Evolutionary conservation across 2,329 filamentous ascomycete genomes (phyloP).

Genomic region (Magnaporthiopsis poae): DNA sequence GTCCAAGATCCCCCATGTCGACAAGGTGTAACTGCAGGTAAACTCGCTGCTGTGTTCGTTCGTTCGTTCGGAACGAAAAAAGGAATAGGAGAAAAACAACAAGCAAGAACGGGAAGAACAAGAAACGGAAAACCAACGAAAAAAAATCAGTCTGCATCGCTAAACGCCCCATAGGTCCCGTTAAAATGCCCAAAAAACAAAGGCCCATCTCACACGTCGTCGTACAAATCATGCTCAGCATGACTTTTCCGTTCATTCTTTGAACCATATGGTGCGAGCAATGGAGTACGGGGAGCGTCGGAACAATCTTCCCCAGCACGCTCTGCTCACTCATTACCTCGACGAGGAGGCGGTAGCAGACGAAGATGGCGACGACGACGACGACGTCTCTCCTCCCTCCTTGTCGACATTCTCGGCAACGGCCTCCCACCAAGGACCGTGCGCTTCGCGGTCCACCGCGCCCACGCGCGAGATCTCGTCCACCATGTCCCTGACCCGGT

Average conservation of each 20-base stretch:
- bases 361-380: not conserved
- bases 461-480: slow-evolving; percentile 58
- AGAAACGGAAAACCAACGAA: not conserved
- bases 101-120: not conserved
- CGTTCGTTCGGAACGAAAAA: not conserved
- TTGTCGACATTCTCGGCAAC: slow-evolving; percentile 48
- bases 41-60: not conserved
- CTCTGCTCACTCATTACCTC: not conserved
- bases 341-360: slow-evolving; percentile 15
- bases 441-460: slow-evolving; percentile 56
- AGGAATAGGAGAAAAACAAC: not conserved
- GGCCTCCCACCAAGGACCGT: slow-evolving; percentile 61
- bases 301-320: too few relatives aligned
- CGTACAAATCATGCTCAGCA: not conserved
- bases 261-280: not conserved
- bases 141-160: not conserved
- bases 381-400: slow-evolving; percentile 17
- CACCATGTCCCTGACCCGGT: slow-evolving; percentile 58
- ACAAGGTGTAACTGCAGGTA: not conserved
- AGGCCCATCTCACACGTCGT: not conserved
- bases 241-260: not conserved
- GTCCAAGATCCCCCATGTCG: not conserved
- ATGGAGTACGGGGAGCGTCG: not conserved
- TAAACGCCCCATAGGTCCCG: not conserved
- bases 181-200: not conserved